Evolutionary conservation across 805 yeast species (phyloP), one percentile per base, ranked within the genome.

Genomic region (Metschnikowia amazonensis): DNA sequence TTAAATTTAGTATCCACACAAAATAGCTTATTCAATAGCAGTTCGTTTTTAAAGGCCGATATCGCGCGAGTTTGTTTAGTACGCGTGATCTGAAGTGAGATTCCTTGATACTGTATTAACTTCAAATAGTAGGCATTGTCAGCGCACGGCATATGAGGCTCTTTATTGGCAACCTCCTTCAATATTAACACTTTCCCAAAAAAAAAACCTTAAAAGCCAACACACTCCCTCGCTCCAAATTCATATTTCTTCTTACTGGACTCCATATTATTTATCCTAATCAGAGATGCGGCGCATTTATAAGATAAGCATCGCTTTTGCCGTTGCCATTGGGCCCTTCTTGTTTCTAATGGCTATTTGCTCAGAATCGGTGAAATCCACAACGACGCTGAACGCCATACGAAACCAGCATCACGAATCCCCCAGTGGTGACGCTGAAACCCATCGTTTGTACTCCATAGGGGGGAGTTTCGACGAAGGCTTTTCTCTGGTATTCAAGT

Each of bases 401-500:
- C 25, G 23, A 13, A 25, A 11, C n/a, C 23, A 13, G 16, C 14
- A 11, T n/a, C 24, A 14, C 13, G 24, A 7, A n/a, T 13, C 23
- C 13, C 23, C 23, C 7, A 13, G 16, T 34, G 17, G 5, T 16
- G 31, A 6, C 31, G 17, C 23, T 5, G 16, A 13, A 6, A 16
- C 3, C 20, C n/a, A 33, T 28, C 9, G 17, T 17, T 29, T 20
- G 20, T 13, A 37, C 41, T 18, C 33, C 24, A 18, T 20, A 20
- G 25, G 18, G 13, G 23, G 18, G 4, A 16, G 29, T 14, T 18
- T 50, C 23, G 52, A 52, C 14, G 51, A 49, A 11, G 20, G 42
- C 16, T 48, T 48, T n/a, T 43, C 56, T 8, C 51, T 48, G 28
- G 62, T 70, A 40, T 59, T 70, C 43, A 67, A 66, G 53, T 62